Evolutionary conservation across 2,329 filamentous ascomycete species (phyloP).

Genomic region (Hypoxylon sp.): DNA sequence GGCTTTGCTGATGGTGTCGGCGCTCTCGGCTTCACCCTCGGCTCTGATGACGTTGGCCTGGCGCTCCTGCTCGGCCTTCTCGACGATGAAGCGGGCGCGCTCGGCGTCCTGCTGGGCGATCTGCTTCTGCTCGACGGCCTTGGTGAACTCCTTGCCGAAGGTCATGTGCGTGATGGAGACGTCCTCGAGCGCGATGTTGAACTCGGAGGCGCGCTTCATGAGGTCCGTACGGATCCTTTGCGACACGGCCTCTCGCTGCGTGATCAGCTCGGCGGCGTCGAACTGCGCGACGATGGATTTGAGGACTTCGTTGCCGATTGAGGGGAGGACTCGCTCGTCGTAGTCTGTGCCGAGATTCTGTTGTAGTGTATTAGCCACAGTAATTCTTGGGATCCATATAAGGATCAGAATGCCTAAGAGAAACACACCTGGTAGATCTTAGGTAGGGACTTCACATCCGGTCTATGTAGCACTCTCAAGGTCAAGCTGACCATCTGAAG

Average conservation of each 20-base stretch:
- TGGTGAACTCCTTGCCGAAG: constrained; percentile 98
- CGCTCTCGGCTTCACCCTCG: constrained; percentile 97
- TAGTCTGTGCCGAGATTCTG: constrained; percentile 98
- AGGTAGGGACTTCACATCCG: constrained; percentile 91
- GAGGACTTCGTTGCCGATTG: constrained; percentile 99
- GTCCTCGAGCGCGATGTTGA: constrained; percentile 99
- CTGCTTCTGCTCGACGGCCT: constrained; percentile 99
- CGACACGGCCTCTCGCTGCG: constrained; percentile 96
- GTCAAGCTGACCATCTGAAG: constrained; percentile 99
- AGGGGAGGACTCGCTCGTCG: constrained; percentile 97
- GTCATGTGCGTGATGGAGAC: constrained; percentile 99
- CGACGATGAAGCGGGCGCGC: constrained; percentile 96
- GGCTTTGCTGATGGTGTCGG: constrained; percentile 93
- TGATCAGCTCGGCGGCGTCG: constrained; percentile 98
- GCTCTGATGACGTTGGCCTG: constrained; percentile 98
- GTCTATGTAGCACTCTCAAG: constrained; percentile 92
- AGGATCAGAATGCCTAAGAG: not conserved
- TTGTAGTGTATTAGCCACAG: constrained; percentile 8
- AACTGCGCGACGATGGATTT: constrained; percentile 99
- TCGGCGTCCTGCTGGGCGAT: constrained; percentile 99
- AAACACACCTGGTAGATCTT: constrained; percentile 94
- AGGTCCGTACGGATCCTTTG: constrained; percentile 95
- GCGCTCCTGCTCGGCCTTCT: constrained; percentile 98
- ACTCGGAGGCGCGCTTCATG: constrained; percentile 91
- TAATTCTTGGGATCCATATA: not conserved